phyloP scores from a whole-genome alignment of 2,329 filamentous ascomycete species.

The Metarhizium humberi region DNA sequence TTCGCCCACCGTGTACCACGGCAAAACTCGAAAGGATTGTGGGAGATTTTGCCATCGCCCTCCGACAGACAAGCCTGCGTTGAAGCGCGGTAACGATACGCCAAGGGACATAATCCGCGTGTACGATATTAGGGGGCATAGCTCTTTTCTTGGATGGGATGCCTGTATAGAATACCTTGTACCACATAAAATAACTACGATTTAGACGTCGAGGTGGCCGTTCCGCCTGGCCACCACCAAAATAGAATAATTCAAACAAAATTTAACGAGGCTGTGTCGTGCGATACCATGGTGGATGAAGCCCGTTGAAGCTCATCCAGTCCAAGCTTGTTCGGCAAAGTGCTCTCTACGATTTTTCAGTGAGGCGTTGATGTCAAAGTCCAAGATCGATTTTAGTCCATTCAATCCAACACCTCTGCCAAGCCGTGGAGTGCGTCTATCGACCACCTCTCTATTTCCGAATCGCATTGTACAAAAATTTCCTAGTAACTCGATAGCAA shows the following conservation, averaged over 20 bases:
- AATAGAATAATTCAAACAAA: not conserved
- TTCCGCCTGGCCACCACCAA: not conserved
- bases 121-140: conserved; percentile 8
- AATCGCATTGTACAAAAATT: not conserved
- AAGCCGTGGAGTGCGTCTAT: not conserved
- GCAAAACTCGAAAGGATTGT: too few species aligned
- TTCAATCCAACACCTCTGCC: not conserved
- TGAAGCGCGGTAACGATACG: not conserved
- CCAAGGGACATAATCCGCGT: not conserved
- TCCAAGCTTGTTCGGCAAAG: not conserved
- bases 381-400: not conserved
- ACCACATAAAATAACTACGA: not conserved
- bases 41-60: not conserved
- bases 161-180: not conserved
- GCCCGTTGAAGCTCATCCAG: not conserved
- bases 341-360: not conserved
- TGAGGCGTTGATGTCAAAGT: too few species aligned
- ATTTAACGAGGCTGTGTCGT: not conserved
- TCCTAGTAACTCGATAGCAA: not conserved
- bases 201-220: not conserved
- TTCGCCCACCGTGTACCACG: too few species aligned
- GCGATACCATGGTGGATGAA: not conserved
- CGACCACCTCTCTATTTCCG: not conserved
- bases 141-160: not conserved
- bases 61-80: not conserved